Conservation (phyloP, 177 flowering plant species). For the Vitis hybrid region DNA sequence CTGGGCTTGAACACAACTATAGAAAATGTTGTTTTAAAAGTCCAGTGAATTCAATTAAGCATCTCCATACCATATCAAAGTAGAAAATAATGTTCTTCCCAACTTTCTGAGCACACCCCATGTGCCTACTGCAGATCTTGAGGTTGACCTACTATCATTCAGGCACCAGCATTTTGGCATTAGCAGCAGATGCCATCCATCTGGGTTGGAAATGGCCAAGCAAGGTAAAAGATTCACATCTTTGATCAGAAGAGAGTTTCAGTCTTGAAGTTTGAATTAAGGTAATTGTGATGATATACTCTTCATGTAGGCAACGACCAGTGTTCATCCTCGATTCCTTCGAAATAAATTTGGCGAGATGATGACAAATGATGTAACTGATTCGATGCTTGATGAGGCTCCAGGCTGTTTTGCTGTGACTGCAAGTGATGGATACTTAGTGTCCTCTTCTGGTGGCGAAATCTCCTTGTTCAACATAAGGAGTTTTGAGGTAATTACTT, state of each 20-base stretch:
- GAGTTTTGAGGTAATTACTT: constrained; percentile 40
- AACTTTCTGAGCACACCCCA: neutral
- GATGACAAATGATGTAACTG: constrained; percentile 39
- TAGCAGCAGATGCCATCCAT: constrained; percentile 32
- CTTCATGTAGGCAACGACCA: constrained; percentile 27
- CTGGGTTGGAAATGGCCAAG: constrained; percentile 37
- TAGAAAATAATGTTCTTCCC: too few relatives aligned
- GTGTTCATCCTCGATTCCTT: constrained; percentile 23
- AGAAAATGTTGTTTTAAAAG: too few relatives aligned
- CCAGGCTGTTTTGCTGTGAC: constrained; percentile 41
- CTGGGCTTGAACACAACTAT: neutral
- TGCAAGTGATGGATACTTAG: constrained; percentile 42
- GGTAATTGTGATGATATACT: too few relatives aligned
- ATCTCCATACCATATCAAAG: too few relatives aligned
- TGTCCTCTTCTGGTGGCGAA: constrained; percentile 47
- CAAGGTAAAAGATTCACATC: constrained; percentile 17
- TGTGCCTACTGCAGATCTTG: constrained; percentile 24
- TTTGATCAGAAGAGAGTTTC: neutral
- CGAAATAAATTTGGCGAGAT: constrained; percentile 27
- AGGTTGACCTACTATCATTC: constrained; percentile 30
- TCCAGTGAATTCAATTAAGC: too few relatives aligned
- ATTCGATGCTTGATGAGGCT: constrained; percentile 27
- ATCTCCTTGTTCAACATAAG: constrained; percentile 38
- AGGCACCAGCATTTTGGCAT: constrained; percentile 35
- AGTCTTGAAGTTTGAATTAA: neutral